Evolutionary conservation across 1,139 yeast species (phyloP).

Genomic region (Candida freyschussii): DNA sequence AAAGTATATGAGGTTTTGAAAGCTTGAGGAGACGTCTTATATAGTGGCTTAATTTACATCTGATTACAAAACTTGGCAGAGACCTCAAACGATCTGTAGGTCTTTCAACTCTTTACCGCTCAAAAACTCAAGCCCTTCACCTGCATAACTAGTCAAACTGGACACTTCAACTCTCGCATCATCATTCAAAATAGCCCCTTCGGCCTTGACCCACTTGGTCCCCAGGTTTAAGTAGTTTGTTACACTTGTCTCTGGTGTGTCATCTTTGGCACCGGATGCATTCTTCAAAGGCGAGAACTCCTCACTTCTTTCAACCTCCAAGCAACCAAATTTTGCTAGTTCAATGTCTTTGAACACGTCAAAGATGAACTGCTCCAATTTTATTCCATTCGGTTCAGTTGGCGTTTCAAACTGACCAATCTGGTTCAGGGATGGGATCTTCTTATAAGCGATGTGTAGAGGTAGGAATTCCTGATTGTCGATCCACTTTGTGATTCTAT

Average conservation of each 20-base stretch:
- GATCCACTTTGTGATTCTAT: conserved; percentile 66
- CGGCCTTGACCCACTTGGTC: conserved; percentile 66
- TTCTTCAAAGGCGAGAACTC: conserved; percentile 96
- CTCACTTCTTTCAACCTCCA: conserved; percentile 79
- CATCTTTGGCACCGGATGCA: conserved; percentile 75
- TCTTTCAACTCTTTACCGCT: conserved; percentile 46
- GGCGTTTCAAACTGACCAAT: conserved; percentile 57
- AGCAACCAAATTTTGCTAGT: conserved; percentile 75
- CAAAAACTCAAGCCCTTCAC: conserved; percentile 71
- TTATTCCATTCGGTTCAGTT: conserved; percentile 77
- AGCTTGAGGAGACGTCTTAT: not conserved
- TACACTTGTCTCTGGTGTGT: conserved; percentile 82
- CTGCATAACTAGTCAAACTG: conserved; percentile 70
- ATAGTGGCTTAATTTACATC: not conserved
- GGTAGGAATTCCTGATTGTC: conserved; percentile 65
- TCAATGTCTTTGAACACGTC: conserved; percentile 87
- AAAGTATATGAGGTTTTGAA: no score
- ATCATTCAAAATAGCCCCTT: conserved; percentile 56
- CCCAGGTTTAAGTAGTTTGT: conserved; percentile 61
- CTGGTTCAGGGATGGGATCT: conserved; percentile 60
- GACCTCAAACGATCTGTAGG: conserved; percentile 22
- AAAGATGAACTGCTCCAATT: conserved; percentile 94
- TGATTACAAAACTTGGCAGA: not conserved
- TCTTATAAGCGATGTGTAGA: conserved; percentile 90
- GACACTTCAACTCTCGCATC: conserved; percentile 69